A percentile compares a stretch with the other conserved stretches of the same genome.
Conservation (phyloP, 2,329 filamentous ascomycete genomes). For the Cryphonectria radicalis region DNA sequence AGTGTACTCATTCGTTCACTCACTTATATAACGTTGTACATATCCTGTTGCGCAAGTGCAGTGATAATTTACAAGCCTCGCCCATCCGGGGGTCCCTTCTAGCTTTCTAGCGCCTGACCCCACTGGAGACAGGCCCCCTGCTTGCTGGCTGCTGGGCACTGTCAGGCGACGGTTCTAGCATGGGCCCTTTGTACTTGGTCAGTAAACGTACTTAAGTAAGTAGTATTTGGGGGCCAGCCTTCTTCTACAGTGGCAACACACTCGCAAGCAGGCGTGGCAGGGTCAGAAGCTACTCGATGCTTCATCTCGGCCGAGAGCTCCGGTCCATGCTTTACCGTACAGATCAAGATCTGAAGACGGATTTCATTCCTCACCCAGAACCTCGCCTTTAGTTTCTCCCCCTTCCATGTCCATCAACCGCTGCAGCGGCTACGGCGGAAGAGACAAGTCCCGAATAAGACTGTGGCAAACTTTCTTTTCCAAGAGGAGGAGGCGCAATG, state of each 20-base stretch:
- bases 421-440: not conserved
- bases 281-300: too few species aligned
- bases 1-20: too few species aligned
- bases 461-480: not conserved
- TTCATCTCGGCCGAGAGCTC: not conserved
- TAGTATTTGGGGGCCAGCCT: not conserved
- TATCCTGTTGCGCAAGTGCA: too few species aligned
- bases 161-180: constrained; percentile 15
- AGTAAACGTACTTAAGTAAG: too few species aligned
- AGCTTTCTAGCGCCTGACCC: not conserved
- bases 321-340: not conserved
- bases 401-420: not conserved
- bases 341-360: not conserved
- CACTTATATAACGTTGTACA: too few species aligned
- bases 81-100: not conserved
- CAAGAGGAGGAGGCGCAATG: too few species aligned
- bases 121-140: not conserved
- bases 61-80: too few species aligned
- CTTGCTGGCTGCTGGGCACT: not conserved
- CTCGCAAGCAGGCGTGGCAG: not conserved
- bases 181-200: not conserved
- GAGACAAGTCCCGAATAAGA: not conserved
- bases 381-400: not conserved
- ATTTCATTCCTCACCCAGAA: not conserved
- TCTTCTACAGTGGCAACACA: not conserved